phyloP scores from a whole-genome alignment of 2,329 filamentous ascomycete species.

The Fusarium sp. region DNA sequence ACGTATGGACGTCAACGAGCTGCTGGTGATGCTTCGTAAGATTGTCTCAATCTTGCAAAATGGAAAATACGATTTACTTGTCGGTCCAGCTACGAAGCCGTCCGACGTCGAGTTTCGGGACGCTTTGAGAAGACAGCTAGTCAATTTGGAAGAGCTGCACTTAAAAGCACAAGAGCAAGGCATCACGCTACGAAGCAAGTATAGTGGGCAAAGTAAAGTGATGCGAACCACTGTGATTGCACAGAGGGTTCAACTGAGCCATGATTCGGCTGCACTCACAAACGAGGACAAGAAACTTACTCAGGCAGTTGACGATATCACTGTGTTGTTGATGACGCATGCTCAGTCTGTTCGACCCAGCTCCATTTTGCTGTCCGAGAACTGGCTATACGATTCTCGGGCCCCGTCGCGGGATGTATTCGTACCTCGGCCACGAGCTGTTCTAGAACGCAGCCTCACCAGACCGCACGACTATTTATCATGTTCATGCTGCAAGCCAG shows the following conservation, averaged over 20 bases:
- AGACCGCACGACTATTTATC: constrained; percentile 82
- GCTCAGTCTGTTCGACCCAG: constrained; percentile 48
- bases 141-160: constrained; percentile 62
- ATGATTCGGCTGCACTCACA: constrained; percentile 77
- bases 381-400: constrained; percentile 80
- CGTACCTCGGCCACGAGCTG: constrained; percentile 76
- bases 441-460: constrained; percentile 78
- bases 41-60: constrained; percentile 50
- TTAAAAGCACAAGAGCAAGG: constrained; percentile 60
- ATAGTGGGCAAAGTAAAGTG: constrained; percentile 77
- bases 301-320: constrained; percentile 68
- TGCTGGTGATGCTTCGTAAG: constrained; percentile 47
- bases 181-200: constrained; percentile 76
- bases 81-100: constrained; percentile 51
- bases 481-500: constrained; percentile 74
- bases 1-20: constrained; percentile 61
- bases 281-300: constrained; percentile 80
- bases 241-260: constrained; percentile 84
- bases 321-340: constrained; percentile 46
- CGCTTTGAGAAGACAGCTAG: constrained; percentile 58
- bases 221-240: constrained; percentile 83
- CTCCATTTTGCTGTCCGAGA: constrained; percentile 74
- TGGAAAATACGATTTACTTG: constrained; percentile 55
- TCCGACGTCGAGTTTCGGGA: constrained; percentile 52
- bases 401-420: constrained; percentile 80